These are phyloP conservation scores for Neohortaea acidophila DNA, from an alignment of 495 filamentous ascomycete species.

Conservation along the genomic window DNA sequence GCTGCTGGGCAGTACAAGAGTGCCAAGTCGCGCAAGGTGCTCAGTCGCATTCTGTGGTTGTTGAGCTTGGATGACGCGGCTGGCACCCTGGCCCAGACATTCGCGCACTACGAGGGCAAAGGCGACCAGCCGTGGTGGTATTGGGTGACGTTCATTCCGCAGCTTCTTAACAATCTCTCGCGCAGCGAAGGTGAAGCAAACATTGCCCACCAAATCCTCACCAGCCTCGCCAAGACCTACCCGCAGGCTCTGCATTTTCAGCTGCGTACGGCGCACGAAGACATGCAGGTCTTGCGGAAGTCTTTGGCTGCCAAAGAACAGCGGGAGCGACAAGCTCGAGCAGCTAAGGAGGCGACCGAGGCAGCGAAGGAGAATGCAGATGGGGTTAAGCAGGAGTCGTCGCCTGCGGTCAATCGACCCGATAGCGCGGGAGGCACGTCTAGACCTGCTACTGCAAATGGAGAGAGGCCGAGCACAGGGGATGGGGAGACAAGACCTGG, in stretches of 20 bases:
- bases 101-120: conserved; percentile 88
- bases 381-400: conserved; percentile 33
- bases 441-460: conserved; percentile 26
- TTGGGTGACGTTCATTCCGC: conserved; percentile 98
- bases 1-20: conserved; percentile 93
- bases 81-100: conserved; percentile 61
- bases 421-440: conserved; percentile 16
- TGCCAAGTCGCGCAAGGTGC: conserved; percentile 83
- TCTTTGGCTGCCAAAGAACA: conserved; percentile 66
- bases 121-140: conserved; percentile 95
- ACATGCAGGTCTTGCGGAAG: conserved; percentile 85
- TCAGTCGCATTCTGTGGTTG: conserved; percentile 92
- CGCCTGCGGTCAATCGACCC: conserved; percentile 32
- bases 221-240: conserved; percentile 87
- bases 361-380: conserved; percentile 27
- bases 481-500: too few species aligned
- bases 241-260: conserved; percentile 91
- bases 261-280: conserved; percentile 83
- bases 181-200: conserved; percentile 60
- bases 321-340: conserved; percentile 34
- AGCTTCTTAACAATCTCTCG: conserved; percentile 74
- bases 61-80: conserved; percentile 83
- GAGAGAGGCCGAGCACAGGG: too few species aligned
- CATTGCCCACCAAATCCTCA: conserved; percentile 65
- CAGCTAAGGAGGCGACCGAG: too few species aligned